Base-by-base conservation (phyloP, 176 grass and related monocot species). In the Zizania latifolia region DNA sequence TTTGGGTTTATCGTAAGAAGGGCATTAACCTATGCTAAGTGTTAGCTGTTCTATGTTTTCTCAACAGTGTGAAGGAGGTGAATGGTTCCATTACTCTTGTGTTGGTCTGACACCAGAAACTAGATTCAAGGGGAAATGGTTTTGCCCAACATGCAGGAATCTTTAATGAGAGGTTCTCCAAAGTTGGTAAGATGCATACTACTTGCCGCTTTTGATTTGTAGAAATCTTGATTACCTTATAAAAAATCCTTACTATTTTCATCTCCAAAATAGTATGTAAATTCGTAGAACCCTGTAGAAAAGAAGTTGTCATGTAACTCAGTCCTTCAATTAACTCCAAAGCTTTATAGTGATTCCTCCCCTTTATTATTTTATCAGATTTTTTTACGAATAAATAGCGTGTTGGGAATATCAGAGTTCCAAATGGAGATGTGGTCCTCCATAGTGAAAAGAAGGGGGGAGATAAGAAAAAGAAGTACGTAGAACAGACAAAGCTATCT, bases 111-210 rank as follows among this genome's bases (percentile, higher is more conserved):
- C 94, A 31, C 91, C 94, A 39, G 94, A 98, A 84, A 98, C 94
- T 0, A 98, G 94, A 90, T 98, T 98, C 86, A 98, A 94, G 75
- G 94, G 94, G 17, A 98, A 98, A 82, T 98, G 94, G 94, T 98
- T 87, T 83, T 98, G 94, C 78, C 94, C 94, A 23, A 98, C 94
- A 28, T 98, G 94, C 78, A 87, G 89, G 89, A 93, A 58, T 82
- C 90, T 79, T 69, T 84, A 93, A 46, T 87, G 70, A 87, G 27
- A 40, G 46, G 26, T 45, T 66, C 19, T 64, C 61, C 53, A 22
- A 63, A 79, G 28, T 55, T 79, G 80, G 80, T 88, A 74, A 73
- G 68, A 53, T 65, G 40, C 76, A 68, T 72, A 23, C 10, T 58
- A 60, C 50, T 51, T 62, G 35, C 41, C 27, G 21, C 36, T 62